phyloP scores from a whole-genome alignment of 2,329 filamentous ascomycete genomes.

The Claviceps digitariae region DNA sequence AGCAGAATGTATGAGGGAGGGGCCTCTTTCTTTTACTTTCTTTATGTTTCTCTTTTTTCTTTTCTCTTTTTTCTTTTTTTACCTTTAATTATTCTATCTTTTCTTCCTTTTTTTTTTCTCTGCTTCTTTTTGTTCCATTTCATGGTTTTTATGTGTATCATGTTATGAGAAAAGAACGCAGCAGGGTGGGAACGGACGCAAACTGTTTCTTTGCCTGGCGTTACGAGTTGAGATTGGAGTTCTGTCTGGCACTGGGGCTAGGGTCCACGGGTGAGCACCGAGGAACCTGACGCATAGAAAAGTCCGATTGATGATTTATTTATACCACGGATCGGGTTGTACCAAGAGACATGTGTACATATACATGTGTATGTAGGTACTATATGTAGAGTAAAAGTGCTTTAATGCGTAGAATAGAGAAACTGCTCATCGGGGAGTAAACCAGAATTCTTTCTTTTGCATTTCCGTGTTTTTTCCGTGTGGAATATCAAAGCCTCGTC shows the following conservation, averaged over 20 bases:
- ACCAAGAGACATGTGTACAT: too few relatives aligned
- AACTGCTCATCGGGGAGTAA: too few relatives aligned
- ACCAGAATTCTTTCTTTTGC: too few relatives aligned
- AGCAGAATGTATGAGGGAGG: constrained; percentile 7
- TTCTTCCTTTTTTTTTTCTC: too few relatives aligned
- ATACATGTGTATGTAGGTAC: too few relatives aligned
- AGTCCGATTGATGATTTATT: background rate
- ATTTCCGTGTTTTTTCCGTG: too few relatives aligned
- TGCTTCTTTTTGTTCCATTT: too few relatives aligned
- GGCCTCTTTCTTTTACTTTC: background rate
- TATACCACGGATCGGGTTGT: background rate
- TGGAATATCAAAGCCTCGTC: too few relatives aligned
- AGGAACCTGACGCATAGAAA: background rate
- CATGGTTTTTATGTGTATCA: background rate
- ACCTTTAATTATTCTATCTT: background rate
- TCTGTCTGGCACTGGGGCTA: background rate
- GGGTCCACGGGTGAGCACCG: too few relatives aligned
- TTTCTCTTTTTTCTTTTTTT: background rate
- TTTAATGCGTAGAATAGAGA: too few relatives aligned
- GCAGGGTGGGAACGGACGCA: background rate
- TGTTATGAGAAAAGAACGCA: too few relatives aligned
- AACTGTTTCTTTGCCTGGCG: background rate
- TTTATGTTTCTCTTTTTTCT: background rate
- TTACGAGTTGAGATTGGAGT: background rate
- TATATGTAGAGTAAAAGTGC: too few relatives aligned